A percentile compares a stretch with the other conserved stretches of the same genome.
Conservation (phyloP, 164 flowering plant species). For the Vitis rotundifolia region DNA sequence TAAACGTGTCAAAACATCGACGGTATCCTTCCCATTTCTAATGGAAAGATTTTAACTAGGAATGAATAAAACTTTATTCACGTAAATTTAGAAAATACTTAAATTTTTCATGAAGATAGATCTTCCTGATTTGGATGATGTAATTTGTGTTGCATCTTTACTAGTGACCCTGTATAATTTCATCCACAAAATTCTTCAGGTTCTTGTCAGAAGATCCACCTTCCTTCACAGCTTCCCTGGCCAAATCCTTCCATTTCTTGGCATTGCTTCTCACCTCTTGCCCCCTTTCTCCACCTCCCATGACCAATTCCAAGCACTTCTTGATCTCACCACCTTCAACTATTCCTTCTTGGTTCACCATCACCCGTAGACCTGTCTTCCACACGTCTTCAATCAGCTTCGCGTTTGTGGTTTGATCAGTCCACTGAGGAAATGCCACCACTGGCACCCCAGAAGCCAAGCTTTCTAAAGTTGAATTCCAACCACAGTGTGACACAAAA, state of each 20-base stretch:
- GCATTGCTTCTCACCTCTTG: slow-evolving; percentile 31
- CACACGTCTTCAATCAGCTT: slow-evolving; percentile 43
- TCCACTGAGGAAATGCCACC: slow-evolving; percentile 43
- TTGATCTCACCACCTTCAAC: slow-evolving; percentile 27
- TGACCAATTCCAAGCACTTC: slow-evolving; percentile 33
- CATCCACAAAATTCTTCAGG: slow-evolving; percentile 25
- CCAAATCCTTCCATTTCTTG: slow-evolving; percentile 26
- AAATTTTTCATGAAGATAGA: too few species aligned
- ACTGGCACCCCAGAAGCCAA: slow-evolving; percentile 37
- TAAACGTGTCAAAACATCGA: too few species aligned
- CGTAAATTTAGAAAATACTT: too few species aligned
- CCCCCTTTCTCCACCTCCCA: slow-evolving; percentile 28
- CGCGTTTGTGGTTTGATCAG: slow-evolving; percentile 42
- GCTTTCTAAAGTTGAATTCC: slow-evolving; percentile 47
- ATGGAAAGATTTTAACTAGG: too few species aligned
- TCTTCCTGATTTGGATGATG: too few species aligned
- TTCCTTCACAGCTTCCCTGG: slow-evolving; percentile 16
- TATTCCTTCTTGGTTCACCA: slow-evolving; percentile 18
- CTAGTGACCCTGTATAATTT: neutral
- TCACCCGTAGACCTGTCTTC: slow-evolving; percentile 37
- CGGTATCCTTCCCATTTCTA: too few species aligned
- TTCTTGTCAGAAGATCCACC: slow-evolving; percentile 29
- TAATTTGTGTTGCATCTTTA: too few species aligned
- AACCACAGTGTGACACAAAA: slow-evolving; percentile 48
- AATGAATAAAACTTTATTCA: too few species aligned